Percentiles rank a stretch among this genome's conserved stretches.
phyloP scores from a whole-genome alignment of 139 green algal genomes.

The Diplosphaera chodatii region DNA sequence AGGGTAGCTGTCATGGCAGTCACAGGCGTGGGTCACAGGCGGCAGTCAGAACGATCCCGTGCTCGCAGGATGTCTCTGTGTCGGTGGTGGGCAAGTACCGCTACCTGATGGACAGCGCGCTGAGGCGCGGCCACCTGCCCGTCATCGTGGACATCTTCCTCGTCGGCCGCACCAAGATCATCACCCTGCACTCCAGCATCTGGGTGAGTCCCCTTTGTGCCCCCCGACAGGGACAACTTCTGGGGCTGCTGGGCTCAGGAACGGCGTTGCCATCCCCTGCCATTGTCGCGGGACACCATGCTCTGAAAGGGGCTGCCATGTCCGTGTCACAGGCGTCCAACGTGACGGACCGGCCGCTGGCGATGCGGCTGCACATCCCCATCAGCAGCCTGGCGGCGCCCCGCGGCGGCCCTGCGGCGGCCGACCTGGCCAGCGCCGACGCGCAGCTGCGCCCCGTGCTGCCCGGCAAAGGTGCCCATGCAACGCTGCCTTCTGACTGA shows the following conservation, averaged over 20 bases:
- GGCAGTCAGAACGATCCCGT: too few relatives aligned
- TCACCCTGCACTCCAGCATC: slow-evolving; percentile 65
- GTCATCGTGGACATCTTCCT: slow-evolving; percentile 80
- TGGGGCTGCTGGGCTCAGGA: too few relatives aligned
- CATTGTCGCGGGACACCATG: too few relatives aligned
- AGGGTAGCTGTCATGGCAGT: too few relatives aligned
- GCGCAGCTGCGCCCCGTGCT: slow-evolving; percentile 34
- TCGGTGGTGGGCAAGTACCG: slow-evolving; percentile 85
- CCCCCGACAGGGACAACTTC: too few relatives aligned
- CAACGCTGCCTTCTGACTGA: too few relatives aligned
- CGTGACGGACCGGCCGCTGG: slow-evolving; percentile 33
- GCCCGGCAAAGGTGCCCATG: slow-evolving; percentile 34
- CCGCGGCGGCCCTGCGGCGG: not conserved
- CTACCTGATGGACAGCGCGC: slow-evolving; percentile 61
- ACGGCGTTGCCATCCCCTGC: too few relatives aligned
- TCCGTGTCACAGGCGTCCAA: too few relatives aligned
- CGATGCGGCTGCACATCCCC: slow-evolving; percentile 62
- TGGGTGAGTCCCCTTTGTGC: too few relatives aligned
- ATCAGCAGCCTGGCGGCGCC: slow-evolving; percentile 47
- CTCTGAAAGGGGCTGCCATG: too few relatives aligned
- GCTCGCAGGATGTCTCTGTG: slow-evolving; percentile 49
- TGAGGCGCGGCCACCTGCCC: slow-evolving; percentile 44
- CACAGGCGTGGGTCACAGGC: too few relatives aligned
- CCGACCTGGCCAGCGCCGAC: slow-evolving; percentile 8
- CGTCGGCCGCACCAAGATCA: slow-evolving; percentile 66